Percentiles rank a stretch among this genome's conserved stretches.
Evolutionary conservation across 768 basidiomycete genomes (phyloP).

Genomic region (Leccinum barrowsii): DNA sequence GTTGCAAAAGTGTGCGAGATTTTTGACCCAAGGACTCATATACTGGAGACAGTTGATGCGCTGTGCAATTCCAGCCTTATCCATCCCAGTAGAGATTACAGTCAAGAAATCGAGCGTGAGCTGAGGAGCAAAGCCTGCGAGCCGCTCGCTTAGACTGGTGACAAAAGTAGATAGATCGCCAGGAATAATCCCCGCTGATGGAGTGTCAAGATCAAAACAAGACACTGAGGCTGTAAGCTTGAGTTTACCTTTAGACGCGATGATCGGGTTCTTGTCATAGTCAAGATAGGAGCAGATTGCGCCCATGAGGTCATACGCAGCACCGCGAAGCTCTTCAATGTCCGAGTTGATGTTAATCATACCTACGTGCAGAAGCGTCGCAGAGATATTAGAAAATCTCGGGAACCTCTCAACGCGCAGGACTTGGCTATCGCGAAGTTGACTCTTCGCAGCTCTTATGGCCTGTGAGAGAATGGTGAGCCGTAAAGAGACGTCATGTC

Average conservation of each 20-base stretch:
- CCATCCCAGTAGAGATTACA: conserved; percentile 73
- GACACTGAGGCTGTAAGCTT: background rate
- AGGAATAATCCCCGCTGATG: conserved; percentile 64
- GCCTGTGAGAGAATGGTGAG: conserved; percentile 39
- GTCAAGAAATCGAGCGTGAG: conserved; percentile 85
- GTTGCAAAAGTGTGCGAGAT: conserved; percentile 67
- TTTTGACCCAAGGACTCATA: conserved; percentile 86
- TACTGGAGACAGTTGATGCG: conserved; percentile 76
- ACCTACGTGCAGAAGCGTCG: conserved; percentile 82
- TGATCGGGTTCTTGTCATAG: conserved; percentile 67
- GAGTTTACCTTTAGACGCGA: conserved; percentile 62
- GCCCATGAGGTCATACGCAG: conserved; percentile 76
- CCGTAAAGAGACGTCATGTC: background rate
- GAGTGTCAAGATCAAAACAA: conserved; percentile 4
- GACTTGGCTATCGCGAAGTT: conserved; percentile 52
- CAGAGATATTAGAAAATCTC: conserved; percentile 79
- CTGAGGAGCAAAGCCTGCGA: conserved; percentile 73
- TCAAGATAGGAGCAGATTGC: conserved; percentile 76
- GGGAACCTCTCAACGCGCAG: conserved; percentile 62
- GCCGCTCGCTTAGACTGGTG: conserved; percentile 61
- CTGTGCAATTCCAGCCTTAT: conserved; percentile 43
- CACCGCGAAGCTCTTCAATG: conserved; percentile 73
- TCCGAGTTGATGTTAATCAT: conserved; percentile 72
- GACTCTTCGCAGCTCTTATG: conserved; percentile 73
- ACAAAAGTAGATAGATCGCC: conserved; percentile 63